Conservation (phyloP, 2,329 filamentous ascomycete genomes). For the Tolypocladium cylindrosporum region DNA sequence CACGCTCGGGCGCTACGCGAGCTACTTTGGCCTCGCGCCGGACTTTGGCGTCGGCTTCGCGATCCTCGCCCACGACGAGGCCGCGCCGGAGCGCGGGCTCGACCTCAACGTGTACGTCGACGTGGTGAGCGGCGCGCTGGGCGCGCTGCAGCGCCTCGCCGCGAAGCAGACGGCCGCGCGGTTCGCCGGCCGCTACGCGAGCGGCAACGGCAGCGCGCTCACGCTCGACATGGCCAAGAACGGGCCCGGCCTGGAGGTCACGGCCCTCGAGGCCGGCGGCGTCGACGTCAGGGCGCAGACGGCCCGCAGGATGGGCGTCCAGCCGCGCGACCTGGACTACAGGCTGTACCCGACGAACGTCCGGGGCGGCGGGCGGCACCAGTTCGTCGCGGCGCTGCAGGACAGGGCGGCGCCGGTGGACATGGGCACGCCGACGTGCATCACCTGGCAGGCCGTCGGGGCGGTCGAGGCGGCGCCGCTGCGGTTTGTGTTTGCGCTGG, state of each 20-base stretch:
- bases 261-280: constrained; percentile 5
- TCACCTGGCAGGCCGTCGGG: constrained; percentile 15
- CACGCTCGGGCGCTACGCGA: not conserved
- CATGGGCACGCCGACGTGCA: constrained; percentile 22
- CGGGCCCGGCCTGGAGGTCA: constrained; percentile 16
- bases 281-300: constrained; percentile 9
- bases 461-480: not conserved
- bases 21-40: constrained; percentile 11
- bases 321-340: constrained; percentile 14
- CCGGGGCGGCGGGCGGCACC: constrained; percentile 6
- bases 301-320: constrained; percentile 11
- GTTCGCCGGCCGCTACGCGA: too few species aligned
- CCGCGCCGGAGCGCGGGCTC: constrained; percentile 9
- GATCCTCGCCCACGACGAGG: constrained; percentile 21
- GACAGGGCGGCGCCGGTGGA: constrained; percentile 18
- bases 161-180: too few species aligned
- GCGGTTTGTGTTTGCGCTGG: not conserved
- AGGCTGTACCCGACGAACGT: constrained; percentile 20
- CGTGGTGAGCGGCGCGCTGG: constrained; percentile 12
- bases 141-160: too few species aligned
- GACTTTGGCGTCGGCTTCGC: constrained; percentile 16
- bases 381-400: constrained; percentile 21
- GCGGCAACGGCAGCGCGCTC: not conserved
- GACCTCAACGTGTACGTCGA: constrained; percentile 24
- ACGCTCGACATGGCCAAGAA: not conserved